phyloP scores from a whole-genome alignment of 306 rosid genomes.

The Vicia faba region DNA sequence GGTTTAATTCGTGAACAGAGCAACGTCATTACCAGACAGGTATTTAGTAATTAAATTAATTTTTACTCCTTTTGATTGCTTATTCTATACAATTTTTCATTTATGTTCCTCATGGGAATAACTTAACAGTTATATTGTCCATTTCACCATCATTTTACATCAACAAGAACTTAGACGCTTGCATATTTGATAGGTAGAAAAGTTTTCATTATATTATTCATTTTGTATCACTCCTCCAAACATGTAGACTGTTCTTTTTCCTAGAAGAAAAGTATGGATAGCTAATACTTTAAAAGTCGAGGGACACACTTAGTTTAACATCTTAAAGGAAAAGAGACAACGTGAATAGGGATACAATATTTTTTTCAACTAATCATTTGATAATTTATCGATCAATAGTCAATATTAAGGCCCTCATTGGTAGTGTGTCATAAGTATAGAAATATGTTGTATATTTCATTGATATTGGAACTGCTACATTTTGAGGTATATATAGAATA shows the following conservation, averaged over 20 bases:
- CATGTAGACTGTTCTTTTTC: too few relatives aligned
- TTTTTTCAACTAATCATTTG: background rate
- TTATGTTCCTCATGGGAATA: conserved; percentile 17
- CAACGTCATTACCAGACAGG: conserved; percentile 82
- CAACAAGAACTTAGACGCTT: conserved; percentile 17
- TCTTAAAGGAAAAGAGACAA: background rate
- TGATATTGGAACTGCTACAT: too few relatives aligned
- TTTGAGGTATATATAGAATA: too few relatives aligned
- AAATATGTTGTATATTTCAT: too few relatives aligned
- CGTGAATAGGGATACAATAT: background rate
- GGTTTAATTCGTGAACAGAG: conserved; percentile 91
- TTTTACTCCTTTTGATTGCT: conserved; percentile 16
- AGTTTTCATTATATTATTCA: too few relatives aligned
- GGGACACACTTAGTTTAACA: too few relatives aligned
- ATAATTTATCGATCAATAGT: background rate
- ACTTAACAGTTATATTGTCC: background rate
- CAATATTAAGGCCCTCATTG: background rate
- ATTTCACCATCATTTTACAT: conserved; percentile 7
- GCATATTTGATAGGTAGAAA: conserved; percentile 14
- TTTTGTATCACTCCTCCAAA: too few relatives aligned
- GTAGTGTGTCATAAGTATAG: conserved; percentile 7
- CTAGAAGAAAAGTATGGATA: too few relatives aligned
- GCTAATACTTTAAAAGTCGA: too few relatives aligned
- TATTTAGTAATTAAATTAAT: conserved; percentile 31
- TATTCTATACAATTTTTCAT: background rate